Evolutionary conservation across 2,329 filamentous ascomycete species (phyloP).

Genomic region (Colletotrichum sp.): DNA sequence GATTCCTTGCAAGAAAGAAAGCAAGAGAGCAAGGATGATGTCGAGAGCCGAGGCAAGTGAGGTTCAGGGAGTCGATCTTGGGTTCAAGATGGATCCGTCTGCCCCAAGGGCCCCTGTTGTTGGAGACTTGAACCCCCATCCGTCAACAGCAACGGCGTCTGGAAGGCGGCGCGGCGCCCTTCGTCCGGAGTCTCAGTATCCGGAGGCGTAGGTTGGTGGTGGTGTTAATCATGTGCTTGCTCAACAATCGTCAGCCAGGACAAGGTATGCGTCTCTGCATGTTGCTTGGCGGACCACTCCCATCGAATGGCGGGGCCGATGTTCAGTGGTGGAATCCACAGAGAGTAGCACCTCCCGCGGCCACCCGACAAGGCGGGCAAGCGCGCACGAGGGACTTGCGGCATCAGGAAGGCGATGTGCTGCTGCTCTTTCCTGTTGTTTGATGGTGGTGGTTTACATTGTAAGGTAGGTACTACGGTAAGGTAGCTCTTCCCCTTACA

Average conservation of each 20-base stretch:
- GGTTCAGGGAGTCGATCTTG: not conserved
- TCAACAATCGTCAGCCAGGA: conserved; percentile 9
- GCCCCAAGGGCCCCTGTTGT: not conserved
- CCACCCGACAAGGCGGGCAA: conserved; percentile 15
- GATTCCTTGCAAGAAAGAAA: not conserved
- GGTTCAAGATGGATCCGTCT: not conserved
- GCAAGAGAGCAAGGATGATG: not conserved
- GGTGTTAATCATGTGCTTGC: conserved; percentile 17
- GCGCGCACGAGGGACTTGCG: conserved; percentile 7
- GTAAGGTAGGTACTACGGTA: not conserved
- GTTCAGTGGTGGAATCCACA: conserved; percentile 10
- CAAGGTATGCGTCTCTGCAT: not conserved
- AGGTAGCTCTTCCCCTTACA: not conserved
- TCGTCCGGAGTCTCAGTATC: conserved; percentile 9
- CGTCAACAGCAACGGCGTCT: not conserved
- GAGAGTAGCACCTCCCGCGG: not conserved
- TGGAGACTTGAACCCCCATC: not conserved
- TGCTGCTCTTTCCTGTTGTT: not conserved
- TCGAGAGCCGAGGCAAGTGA: conserved; percentile 16
- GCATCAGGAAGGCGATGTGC: conserved; percentile 11
- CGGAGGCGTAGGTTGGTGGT: not conserved
- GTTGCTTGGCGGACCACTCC: conserved; percentile 1
- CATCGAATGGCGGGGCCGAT: not conserved
- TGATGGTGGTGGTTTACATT: not conserved
- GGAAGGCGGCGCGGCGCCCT: conserved; percentile 2